Conservation (phyloP, 208 protist species). For the Vickermania ingenoplastis region DNA sequence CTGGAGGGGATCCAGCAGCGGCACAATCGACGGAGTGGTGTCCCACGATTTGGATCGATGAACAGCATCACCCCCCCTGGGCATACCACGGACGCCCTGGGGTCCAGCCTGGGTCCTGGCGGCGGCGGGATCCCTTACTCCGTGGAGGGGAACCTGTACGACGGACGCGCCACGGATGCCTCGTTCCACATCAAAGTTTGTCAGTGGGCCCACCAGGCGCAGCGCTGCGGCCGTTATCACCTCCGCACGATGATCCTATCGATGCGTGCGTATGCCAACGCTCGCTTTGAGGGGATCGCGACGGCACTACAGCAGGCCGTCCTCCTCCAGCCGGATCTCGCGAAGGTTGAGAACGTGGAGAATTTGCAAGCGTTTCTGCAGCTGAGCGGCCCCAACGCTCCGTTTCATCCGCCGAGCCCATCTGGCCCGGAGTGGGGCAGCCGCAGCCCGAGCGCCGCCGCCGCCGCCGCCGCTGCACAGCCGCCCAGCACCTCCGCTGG, state of each 20-base stretch:
- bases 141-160: background rate
- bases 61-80: background rate
- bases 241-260: slow-evolving; percentile 44
- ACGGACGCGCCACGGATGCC: slow-evolving; percentile 10
- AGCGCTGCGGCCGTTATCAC: slow-evolving; percentile 34
- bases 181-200: slow-evolving; percentile 39
- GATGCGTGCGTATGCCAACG: slow-evolving; percentile 56
- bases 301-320: slow-evolving; percentile 20
- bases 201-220: slow-evolving; percentile 38
- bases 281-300: slow-evolving; percentile 34
- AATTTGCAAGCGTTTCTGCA: slow-evolving; percentile 28
- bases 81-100: background rate
- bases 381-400: background rate
- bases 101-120: background rate
- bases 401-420: background rate
- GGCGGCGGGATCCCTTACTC: background rate
- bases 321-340: slow-evolving; percentile 26
- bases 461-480: no score
- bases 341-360: slow-evolving; percentile 43
- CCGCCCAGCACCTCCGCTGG: no score
- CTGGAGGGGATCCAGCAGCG: slow-evolving; percentile 4
- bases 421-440: no score
- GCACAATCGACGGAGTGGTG: no score
- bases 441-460: no score
- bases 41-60: background rate